Conservation (phyloP, 176 grass and related monocot species). For the Ampelocalamus luodianensis region DNA sequence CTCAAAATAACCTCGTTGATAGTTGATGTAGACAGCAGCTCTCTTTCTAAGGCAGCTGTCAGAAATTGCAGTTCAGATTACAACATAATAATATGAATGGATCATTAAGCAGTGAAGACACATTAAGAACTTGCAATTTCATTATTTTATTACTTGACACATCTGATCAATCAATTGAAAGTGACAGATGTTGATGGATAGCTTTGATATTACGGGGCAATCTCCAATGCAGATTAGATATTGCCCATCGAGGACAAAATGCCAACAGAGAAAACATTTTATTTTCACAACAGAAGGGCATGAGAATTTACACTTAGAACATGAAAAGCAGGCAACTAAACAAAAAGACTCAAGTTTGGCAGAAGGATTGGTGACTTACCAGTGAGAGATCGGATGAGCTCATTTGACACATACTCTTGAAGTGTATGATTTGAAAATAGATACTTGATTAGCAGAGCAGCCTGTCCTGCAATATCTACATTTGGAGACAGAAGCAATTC, state of each 20-base stretch:
- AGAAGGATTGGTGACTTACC: constrained; percentile 51
- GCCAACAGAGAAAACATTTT: background rate
- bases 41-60: constrained; percentile 83
- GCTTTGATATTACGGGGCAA: background rate
- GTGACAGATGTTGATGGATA: constrained; percentile 11
- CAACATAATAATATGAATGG: constrained; percentile 23
- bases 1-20: constrained; percentile 83
- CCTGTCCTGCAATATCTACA: constrained; percentile 84
- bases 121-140: constrained; percentile 12
- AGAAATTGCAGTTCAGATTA: constrained; percentile 46
- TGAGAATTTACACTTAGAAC: constrained; percentile 11
- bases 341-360: constrained; percentile 2
- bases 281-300: constrained; percentile 21
- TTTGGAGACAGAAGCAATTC: constrained; percentile 85
- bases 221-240: constrained; percentile 24
- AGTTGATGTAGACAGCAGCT: constrained; percentile 74
- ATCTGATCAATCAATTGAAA: constrained; percentile 27
- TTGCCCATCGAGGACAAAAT: constrained; percentile 10
- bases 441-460: constrained; percentile 85
- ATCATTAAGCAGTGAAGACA: background rate
- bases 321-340: constrained; percentile 34
- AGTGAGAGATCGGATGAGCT: constrained; percentile 95
- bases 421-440: constrained; percentile 97
- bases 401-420: constrained; percentile 97
- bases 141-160: constrained; percentile 22